Evolutionary conservation across 345 rosid genomes (phyloP).

Genomic region (Barbarea vulgaris): DNA sequence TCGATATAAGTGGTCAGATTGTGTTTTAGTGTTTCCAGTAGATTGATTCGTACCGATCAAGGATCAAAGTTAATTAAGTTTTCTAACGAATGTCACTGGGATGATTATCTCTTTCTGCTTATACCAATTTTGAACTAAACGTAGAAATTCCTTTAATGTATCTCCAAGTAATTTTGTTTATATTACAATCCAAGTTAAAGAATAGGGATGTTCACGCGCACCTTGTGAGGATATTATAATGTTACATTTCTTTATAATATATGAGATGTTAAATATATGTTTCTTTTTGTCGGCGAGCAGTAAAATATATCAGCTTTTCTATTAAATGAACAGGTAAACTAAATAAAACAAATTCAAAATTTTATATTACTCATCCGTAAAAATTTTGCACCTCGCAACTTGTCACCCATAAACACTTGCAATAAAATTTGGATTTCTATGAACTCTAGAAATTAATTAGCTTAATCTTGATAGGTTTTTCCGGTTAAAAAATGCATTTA

Average conservation of each 20-base stretch:
- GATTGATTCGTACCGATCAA: neutral
- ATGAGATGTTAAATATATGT: no score
- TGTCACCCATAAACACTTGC: no score
- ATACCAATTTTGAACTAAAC: neutral
- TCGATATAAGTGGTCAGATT: neutral
- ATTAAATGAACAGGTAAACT: no score
- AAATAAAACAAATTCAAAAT: no score
- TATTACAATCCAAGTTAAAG: constrained; percentile 15
- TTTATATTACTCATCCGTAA: no score
- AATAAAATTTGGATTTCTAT: no score
- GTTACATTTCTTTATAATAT: neutral
- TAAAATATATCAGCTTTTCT: no score
- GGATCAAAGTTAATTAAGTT: neutral
- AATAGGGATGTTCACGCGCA: neutral
- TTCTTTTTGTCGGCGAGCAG: no score
- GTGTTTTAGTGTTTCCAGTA: neutral
- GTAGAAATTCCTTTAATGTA: neutral
- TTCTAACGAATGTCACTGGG: neutral
- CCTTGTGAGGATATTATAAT: constrained; percentile 1
- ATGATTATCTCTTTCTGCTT: neutral
- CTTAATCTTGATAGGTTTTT: no score
- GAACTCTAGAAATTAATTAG: no score
- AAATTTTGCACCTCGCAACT: no score
- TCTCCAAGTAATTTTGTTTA: constrained; percentile 16
- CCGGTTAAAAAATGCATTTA: no score